phyloP scores from a whole-genome alignment of 768 basidiomycete species.

The Suillus ampliporus region DNA sequence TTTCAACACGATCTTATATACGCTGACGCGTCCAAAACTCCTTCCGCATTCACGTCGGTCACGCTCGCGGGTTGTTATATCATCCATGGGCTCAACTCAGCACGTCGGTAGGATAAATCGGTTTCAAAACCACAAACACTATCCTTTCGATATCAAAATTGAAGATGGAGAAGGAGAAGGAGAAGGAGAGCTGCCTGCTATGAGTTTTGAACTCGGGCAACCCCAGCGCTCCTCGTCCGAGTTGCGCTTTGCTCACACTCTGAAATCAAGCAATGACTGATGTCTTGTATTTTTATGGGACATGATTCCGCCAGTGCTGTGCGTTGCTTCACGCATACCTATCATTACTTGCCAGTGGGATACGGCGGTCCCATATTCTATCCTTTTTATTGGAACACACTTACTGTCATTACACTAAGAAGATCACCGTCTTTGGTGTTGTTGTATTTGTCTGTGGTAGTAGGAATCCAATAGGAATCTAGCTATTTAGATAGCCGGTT shows the following conservation, averaged over 20 bases:
- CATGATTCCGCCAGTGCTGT: background rate
- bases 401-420: background rate
- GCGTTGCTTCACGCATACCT: background rate
- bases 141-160: slow-evolving; percentile 1
- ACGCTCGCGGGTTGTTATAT: slow-evolving; percentile 6
- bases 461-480: background rate
- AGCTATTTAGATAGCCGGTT: background rate
- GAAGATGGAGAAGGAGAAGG: slow-evolving; percentile 8
- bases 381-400: background rate
- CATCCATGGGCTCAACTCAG: background rate
- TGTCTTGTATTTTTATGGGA: slow-evolving; percentile 6
- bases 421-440: background rate
- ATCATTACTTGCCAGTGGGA: background rate
- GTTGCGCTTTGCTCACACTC: slow-evolving; percentile 6
- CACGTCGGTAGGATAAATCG: slow-evolving; percentile 1
- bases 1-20: slow-evolving; percentile 48
- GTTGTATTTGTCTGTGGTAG: background rate
- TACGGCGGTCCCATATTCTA: background rate
- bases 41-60: slow-evolving; percentile 29
- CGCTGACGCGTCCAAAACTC: slow-evolving; percentile 45
- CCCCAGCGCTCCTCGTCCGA: slow-evolving; percentile 6
- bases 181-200: background rate
- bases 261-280: slow-evolving; percentile 4
- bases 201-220: slow-evolving; percentile 1
- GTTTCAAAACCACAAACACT: slow-evolving; percentile 4